These are phyloP conservation scores for Auxenochlorella protothecoides DNA, from an alignment of 139 green algal species.

Conservation along the genomic window DNA sequence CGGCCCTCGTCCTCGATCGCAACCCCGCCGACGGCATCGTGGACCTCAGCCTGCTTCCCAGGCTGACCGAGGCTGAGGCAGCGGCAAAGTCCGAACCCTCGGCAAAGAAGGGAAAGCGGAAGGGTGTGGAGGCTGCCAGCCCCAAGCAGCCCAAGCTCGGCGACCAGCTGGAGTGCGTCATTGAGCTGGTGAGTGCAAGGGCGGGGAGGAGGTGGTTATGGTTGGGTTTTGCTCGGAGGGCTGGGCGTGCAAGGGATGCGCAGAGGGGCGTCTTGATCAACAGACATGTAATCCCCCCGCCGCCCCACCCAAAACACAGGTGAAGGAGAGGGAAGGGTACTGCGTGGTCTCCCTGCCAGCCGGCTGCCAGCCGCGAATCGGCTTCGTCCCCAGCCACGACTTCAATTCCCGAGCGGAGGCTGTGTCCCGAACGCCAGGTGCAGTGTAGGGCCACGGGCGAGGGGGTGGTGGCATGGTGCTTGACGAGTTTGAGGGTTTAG, in stretches of 20 bases:
- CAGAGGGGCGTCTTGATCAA: too few species aligned
- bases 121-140: slow-evolving; percentile 4
- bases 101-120: slow-evolving; percentile 22
- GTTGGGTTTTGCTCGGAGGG: too few species aligned
- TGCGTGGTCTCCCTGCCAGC: slow-evolving; percentile 45
- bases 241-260: too few species aligned
- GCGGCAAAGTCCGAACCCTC: neutral
- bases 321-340: slow-evolving; percentile 48
- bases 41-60: slow-evolving; percentile 42
- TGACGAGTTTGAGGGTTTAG: too few species aligned
- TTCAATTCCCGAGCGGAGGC: slow-evolving; percentile 37
- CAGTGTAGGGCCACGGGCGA: too few species aligned
- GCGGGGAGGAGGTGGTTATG: neutral
- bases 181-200: slow-evolving; percentile 6
- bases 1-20: slow-evolving; percentile 56
- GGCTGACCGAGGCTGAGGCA: slow-evolving; percentile 9
- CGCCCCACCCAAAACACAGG: neutral
- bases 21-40: slow-evolving; percentile 55
- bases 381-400: slow-evolving; percentile 48
- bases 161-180: neutral
- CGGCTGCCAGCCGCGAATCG: slow-evolving; percentile 27
- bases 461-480: too few species aligned
- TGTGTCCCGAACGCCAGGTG: too few species aligned
- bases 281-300: too few species aligned
- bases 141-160: neutral